These are phyloP conservation scores for Candida orba DNA, from an alignment of 805 yeast genomes.

Conservation along the genomic window DNA sequence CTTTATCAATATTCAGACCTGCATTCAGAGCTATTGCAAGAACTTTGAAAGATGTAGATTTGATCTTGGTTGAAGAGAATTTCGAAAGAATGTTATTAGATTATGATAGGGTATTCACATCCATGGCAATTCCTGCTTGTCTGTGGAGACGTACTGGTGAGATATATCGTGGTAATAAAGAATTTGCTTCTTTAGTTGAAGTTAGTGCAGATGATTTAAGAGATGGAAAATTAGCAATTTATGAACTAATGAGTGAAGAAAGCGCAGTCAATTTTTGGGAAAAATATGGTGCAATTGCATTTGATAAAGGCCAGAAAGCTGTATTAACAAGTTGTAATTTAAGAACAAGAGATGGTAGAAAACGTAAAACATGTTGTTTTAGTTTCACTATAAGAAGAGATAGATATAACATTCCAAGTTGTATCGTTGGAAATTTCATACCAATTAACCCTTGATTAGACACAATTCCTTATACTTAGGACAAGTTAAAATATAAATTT, in stretches of 20 bases:
- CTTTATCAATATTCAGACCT: conserved; percentile 79
- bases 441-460: conserved; percentile 46
- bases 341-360: conserved; percentile 73
- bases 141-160: conserved; percentile 97
- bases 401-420: conserved; percentile 88
- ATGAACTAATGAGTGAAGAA: conserved; percentile 91
- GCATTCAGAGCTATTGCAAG: conserved; percentile 91
- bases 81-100: conserved; percentile 91
- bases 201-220: conserved; percentile 84
- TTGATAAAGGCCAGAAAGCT: conserved; percentile 92
- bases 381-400: conserved; percentile 91
- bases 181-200: conserved; percentile 88
- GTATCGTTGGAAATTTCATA: conserved; percentile 91
- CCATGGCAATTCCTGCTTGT: conserved; percentile 98
- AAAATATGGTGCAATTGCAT: conserved; percentile 92
- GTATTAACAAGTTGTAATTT: conserved; percentile 87
- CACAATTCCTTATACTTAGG: background rate
- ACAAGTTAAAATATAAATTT: background rate
- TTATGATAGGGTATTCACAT: conserved; percentile 90
- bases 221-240: conserved; percentile 87
- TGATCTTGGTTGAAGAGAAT: conserved; percentile 86
- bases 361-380: conserved; percentile 81
- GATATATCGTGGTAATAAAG: conserved; percentile 90
- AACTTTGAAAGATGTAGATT: conserved; percentile 82
- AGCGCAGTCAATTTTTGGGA: conserved; percentile 98